phyloP scores from a whole-genome alignment of 2,329 filamentous ascomycete genomes.

The Fusarium nematophilum region DNA sequence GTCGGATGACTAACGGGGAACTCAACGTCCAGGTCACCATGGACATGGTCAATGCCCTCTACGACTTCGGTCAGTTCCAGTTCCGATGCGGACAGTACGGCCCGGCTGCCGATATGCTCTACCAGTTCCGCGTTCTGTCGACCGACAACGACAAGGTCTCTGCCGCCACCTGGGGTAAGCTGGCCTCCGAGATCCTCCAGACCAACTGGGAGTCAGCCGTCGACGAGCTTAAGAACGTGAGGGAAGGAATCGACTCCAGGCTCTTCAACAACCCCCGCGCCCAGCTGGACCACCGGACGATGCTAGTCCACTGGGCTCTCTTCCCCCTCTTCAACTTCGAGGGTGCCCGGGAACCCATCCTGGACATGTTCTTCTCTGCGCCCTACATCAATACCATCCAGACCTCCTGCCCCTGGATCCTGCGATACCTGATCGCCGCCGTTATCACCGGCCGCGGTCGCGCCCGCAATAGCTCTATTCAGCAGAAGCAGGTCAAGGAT shows the following conservation, averaged over 20 bases:
- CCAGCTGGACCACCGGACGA: constrained; percentile 95
- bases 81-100: constrained; percentile 97
- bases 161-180: constrained; percentile 96
- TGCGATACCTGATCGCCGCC: constrained; percentile 92
- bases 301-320: constrained; percentile 97
- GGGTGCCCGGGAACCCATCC: constrained; percentile 86
- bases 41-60: constrained; percentile 96
- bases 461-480: constrained; percentile 81
- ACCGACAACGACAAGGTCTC: constrained; percentile 99
- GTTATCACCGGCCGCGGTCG: constrained; percentile 93
- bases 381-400: constrained; percentile 99
- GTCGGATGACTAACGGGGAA: constrained; percentile 31
- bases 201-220: constrained; percentile 95
- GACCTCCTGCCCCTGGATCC: constrained; percentile 95
- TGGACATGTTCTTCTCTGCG: constrained; percentile 96
- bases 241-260: constrained; percentile 91
- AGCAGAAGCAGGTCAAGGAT: constrained; percentile 99
- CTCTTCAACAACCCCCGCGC: constrained; percentile 96
- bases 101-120: constrained; percentile 90
- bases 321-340: constrained; percentile 99
- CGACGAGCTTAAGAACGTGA: constrained; percentile 90
- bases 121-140: constrained; percentile 97
- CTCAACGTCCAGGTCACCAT: constrained; percentile 73
- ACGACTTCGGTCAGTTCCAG: constrained; percentile 96
- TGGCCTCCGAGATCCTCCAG: constrained; percentile 94